Percentiles rank a stretch among this genome's conserved stretches.
These are phyloP conservation scores for Penicillium paneum DNA, from an alignment of 2,329 filamentous ascomycete genomes.

Conservation along the genomic window DNA sequence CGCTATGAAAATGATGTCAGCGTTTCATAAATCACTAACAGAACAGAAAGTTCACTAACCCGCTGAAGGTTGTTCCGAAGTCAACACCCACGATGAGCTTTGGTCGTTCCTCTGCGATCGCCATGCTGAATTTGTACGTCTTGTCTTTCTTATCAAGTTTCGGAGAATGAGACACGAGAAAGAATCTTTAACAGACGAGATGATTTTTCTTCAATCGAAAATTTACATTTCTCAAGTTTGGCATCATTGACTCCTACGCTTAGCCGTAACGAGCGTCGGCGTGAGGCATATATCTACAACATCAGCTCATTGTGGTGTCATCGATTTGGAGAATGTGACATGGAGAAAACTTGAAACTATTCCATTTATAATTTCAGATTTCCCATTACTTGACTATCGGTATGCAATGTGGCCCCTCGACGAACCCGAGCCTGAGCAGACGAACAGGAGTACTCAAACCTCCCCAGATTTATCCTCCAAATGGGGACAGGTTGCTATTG, in stretches of 20 bases:
- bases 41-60: conserved; percentile 11
- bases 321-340: not conserved
- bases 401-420: not conserved
- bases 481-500: not conserved
- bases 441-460: not conserved
- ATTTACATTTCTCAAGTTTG: not conserved
- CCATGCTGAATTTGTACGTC: not conserved
- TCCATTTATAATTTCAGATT: not conserved
- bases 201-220: not conserved
- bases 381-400: not conserved
- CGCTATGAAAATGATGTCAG: not conserved
- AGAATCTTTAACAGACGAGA: not conserved
- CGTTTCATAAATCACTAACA: not conserved
- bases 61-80: conserved; percentile 34
- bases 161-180: not conserved
- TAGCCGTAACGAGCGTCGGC: not conserved
- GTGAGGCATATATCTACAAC: not conserved
- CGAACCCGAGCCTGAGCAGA: not conserved
- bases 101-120: not conserved
- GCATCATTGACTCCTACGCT: not conserved
- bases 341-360: not conserved
- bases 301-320: not conserved
- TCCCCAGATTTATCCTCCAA: not conserved
- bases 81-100: conserved; percentile 27
- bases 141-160: not conserved